These are phyloP conservation scores for Glutinoglossum americanum DNA, from an alignment of 495 filamentous ascomycete species.

Conservation along the genomic window DNA sequence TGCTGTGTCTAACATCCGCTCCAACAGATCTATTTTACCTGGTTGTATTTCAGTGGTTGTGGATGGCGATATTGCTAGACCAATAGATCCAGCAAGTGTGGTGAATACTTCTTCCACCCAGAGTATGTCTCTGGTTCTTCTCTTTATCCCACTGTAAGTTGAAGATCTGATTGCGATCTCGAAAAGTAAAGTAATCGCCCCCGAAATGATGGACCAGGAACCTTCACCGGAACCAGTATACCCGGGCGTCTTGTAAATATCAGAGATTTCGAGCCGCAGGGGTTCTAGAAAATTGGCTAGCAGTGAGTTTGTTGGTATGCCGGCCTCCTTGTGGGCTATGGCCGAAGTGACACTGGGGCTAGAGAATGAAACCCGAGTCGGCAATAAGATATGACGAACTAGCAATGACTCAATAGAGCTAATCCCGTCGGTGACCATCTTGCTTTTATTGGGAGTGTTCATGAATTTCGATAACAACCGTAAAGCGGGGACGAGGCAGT, in stretches of 20 bases:
- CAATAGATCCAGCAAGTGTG: constrained; percentile 6
- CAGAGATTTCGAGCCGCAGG: neutral
- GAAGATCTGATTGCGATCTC: constrained; percentile 13
- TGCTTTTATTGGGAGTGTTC: neutral
- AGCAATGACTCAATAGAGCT: constrained; percentile 36
- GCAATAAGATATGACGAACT: constrained; percentile 47
- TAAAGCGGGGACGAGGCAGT: constrained; percentile 12
- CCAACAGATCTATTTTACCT: constrained; percentile 12
- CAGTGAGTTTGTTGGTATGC: neutral
- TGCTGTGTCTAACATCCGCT: constrained; percentile 21
- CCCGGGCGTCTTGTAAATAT: neutral
- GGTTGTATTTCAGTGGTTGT: neutral
- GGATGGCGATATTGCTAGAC: neutral
- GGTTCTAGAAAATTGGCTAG: neutral
- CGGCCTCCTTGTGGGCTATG: constrained; percentile 10
- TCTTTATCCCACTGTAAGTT: constrained; percentile 7
- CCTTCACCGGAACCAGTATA: neutral
- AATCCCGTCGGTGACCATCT: neutral
- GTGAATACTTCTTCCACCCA: constrained; percentile 17
- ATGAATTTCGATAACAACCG: constrained; percentile 7
- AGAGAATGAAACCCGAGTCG: constrained; percentile 21
- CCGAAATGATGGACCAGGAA: neutral
- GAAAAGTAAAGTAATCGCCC: constrained; percentile 11
- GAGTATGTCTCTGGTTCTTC: constrained; percentile 8
- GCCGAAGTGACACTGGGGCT: neutral